phyloP scores from a whole-genome alignment of 2,329 filamentous ascomycete genomes.

The Akanthomyces dipterigenus region DNA sequence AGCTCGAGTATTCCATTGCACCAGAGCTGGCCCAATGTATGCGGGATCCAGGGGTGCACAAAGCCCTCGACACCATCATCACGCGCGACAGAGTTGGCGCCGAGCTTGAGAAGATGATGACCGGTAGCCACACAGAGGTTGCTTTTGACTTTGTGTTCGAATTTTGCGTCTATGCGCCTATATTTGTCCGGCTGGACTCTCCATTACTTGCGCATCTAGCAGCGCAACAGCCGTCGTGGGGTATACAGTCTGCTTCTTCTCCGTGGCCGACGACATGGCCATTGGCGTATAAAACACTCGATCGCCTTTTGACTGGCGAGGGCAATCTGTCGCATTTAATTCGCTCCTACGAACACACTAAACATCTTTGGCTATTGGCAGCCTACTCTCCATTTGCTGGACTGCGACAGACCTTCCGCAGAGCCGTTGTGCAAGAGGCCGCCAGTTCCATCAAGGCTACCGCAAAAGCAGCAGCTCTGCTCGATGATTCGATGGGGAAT shows the following conservation, averaged over 20 bases:
- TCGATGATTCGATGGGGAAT: slow-evolving; percentile 12
- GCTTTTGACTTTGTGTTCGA: slow-evolving; percentile 13
- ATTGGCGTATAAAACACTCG: slow-evolving; percentile 6
- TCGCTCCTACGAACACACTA: background rate
- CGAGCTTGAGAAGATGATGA: slow-evolving; percentile 16
- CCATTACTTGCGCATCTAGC: background rate
- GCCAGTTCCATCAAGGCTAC: slow-evolving; percentile 10
- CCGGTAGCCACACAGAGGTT: background rate
- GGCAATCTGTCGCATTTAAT: slow-evolving; percentile 12
- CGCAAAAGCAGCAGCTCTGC: slow-evolving; percentile 9
- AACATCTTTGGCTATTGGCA: slow-evolving; percentile 15
- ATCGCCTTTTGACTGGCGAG: background rate
- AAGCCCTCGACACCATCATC: slow-evolving; percentile 14
- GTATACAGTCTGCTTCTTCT: background rate
- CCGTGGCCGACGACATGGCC: slow-evolving; percentile 14
- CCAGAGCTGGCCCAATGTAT: background rate
- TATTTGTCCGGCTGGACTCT: slow-evolving; percentile 14
- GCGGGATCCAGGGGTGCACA: slow-evolving; percentile 6
- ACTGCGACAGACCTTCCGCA: slow-evolving; percentile 6
- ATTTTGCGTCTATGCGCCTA: slow-evolving; percentile 10
- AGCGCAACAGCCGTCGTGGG: no score
- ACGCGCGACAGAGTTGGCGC: slow-evolving; percentile 15
- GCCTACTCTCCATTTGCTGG: slow-evolving; percentile 14
- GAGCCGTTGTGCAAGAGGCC: slow-evolving; percentile 13
- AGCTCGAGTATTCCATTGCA: slow-evolving; percentile 13